phyloP scores from a whole-genome alignment of 2,329 filamentous ascomycete species.

The Sporothrix dimorphospora region DNA sequence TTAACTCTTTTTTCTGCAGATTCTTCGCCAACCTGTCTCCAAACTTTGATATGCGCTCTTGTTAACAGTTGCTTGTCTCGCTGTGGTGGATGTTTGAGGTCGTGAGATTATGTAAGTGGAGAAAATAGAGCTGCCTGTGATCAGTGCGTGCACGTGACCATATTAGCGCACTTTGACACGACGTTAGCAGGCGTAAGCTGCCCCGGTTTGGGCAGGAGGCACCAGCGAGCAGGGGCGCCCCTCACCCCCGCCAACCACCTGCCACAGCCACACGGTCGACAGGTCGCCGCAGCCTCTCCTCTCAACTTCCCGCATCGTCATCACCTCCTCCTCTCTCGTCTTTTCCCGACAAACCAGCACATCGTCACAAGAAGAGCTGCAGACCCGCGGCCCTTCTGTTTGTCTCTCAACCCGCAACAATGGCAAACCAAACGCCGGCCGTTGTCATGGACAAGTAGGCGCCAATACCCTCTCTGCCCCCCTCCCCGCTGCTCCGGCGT shows the following conservation, averaged over 20 bases:
- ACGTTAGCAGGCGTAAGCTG: conserved; percentile 22
- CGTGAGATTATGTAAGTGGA: conserved; percentile 21
- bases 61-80: not conserved
- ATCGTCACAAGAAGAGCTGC: conserved; percentile 26
- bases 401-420: conserved; percentile 49
- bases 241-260: conserved; percentile 29
- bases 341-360: not conserved
- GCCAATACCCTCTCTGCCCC: conserved; percentile 22
- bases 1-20: not conserved
- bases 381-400: conserved; percentile 24
- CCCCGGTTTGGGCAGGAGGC: conserved; percentile 13
- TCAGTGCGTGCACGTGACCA: not conserved
- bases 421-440: conserved; percentile 98
- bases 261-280: conserved; percentile 28
- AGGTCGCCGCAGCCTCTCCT: conserved; percentile 8
- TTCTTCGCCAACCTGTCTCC: too few species aligned
- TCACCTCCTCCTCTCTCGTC: conserved; percentile 3
- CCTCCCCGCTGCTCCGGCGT: conserved; percentile 35
- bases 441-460: conserved; percentile 99
- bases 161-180: not conserved
- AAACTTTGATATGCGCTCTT: not conserved
- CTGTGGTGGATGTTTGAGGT: not conserved
- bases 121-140: not conserved
- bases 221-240: conserved; percentile 17
- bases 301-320: conserved; percentile 24